A percentile compares a stretch with the other conserved stretches of the same genome.
Conservation (phyloP, 2,329 filamentous ascomycete genomes). For the Moelleriella libera region DNA sequence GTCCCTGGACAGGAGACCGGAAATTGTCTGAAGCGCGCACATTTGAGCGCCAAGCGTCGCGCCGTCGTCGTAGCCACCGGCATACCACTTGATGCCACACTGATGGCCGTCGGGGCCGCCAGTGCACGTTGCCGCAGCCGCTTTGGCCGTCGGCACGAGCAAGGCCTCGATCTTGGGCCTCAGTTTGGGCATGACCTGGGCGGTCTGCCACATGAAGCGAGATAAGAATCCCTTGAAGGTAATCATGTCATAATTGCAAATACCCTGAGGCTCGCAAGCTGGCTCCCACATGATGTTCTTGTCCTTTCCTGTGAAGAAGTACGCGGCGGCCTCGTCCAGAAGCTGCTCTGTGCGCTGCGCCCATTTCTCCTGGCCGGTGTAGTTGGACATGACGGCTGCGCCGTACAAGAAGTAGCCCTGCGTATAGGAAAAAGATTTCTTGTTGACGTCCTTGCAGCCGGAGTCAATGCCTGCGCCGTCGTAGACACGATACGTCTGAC, state of each 20-base stretch:
- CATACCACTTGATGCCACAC: conserved; percentile 52
- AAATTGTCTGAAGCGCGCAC: conserved; percentile 48
- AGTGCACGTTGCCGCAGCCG: conserved; percentile 41
- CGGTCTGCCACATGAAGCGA: conserved; percentile 47
- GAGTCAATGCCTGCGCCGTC: conserved; percentile 44
- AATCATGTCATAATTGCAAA: conserved; percentile 49
- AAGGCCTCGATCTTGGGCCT: conserved; percentile 28
- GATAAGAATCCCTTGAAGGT: conserved; percentile 56
- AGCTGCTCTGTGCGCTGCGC: conserved; percentile 34
- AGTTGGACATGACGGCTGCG: conserved; percentile 48
- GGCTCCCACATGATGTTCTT: conserved; percentile 51
- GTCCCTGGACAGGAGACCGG: conserved; percentile 37
- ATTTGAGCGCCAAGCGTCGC: conserved; percentile 49
- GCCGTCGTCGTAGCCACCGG: conserved; percentile 37
- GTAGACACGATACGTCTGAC: conserved; percentile 35
- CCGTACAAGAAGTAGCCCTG: conserved; percentile 53
- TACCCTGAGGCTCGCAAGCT: conserved; percentile 44
- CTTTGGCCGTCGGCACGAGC: conserved; percentile 36
- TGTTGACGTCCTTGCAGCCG: conserved; percentile 39
- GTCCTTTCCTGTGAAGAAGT: conserved; percentile 38
- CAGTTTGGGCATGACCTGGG: conserved; percentile 41
- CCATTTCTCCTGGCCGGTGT: conserved; percentile 40
- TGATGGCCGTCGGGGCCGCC: conserved; percentile 35
- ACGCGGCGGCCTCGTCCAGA: conserved; percentile 35
- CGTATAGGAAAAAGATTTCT: conserved; percentile 50